Evolutionary conservation across 2,329 filamentous ascomycete genomes (phyloP).

Genomic region (Phaeomoniella chlamydospora): DNA sequence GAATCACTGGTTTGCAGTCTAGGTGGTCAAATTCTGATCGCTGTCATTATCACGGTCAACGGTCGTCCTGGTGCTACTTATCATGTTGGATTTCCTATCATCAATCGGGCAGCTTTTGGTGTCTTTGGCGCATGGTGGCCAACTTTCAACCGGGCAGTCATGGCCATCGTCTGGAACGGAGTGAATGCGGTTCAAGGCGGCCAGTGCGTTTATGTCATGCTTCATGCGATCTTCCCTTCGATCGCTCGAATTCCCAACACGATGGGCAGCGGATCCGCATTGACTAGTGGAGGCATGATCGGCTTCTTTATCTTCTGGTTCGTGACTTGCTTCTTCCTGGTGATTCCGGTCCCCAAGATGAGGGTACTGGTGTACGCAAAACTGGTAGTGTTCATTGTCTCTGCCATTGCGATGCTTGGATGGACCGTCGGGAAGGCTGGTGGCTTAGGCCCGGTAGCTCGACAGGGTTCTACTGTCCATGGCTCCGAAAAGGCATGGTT

Average conservation of each 20-base stretch:
- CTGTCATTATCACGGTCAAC: constrained; percentile 24
- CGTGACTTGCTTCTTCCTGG: constrained; percentile 22
- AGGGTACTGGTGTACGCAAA: constrained; percentile 19
- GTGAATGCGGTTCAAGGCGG: constrained; percentile 24
- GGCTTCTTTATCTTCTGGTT: constrained; percentile 27
- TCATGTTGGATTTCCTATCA: constrained; percentile 27
- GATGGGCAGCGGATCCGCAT: constrained; percentile 23
- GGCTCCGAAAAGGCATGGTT: constrained; percentile 22
- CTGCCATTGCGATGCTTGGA: constrained; percentile 23
- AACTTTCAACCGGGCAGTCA: constrained; percentile 20
- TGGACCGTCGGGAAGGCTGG: constrained; percentile 22
- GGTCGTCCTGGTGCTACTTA: constrained; percentile 28
- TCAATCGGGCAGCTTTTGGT: constrained; percentile 28
- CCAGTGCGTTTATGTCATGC: constrained; percentile 24
- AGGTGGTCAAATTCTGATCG: constrained; percentile 26
- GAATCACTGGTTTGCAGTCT: constrained; percentile 27
- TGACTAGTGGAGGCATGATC: constrained; percentile 27
- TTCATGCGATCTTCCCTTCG: constrained; percentile 26
- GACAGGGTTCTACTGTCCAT: constrained; percentile 14
- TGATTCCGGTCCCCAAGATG: constrained; percentile 25
- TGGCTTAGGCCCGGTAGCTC: constrained; percentile 13
- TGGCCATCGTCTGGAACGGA: constrained; percentile 32
- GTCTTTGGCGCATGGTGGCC: constrained; percentile 31
- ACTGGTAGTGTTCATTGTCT: constrained; percentile 22
- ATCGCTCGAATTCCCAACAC: constrained; percentile 24